Percentiles rank a stretch among this genome's conserved stretches.
Evolutionary conservation across 2,329 filamentous ascomycete species (phyloP).

Genomic region (Penicillium frequentans): DNA sequence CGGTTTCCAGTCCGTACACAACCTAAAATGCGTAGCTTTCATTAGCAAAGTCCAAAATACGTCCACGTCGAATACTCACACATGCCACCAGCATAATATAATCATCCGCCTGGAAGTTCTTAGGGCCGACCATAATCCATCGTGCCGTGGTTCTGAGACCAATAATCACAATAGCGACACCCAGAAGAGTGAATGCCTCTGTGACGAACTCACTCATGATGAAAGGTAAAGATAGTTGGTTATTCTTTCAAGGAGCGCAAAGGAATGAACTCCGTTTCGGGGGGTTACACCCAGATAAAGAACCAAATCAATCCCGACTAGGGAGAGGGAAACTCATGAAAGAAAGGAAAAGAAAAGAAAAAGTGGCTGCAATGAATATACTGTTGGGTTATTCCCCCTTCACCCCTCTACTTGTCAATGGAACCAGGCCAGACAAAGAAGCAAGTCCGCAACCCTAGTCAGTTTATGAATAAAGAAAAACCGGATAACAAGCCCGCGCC

Average conservation of each 20-base stretch:
- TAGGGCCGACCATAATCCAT: slow-evolving; percentile 49
- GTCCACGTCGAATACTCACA: slow-evolving; percentile 36
- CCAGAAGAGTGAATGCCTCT: slow-evolving; percentile 54
- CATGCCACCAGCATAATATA: slow-evolving; percentile 58
- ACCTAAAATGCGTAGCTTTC: slow-evolving; percentile 32
- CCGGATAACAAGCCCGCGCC: neutral
- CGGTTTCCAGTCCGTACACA: slow-evolving; percentile 54
- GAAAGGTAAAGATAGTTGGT: neutral
- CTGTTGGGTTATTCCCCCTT: neutral
- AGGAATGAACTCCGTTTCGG: neutral
- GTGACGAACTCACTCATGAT: slow-evolving; percentile 37
- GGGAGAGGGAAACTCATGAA: neutral
- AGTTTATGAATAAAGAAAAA: slow-evolving; percentile 17
- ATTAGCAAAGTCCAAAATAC: neutral
- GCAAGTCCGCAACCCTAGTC: slow-evolving; percentile 11
- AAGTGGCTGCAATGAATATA: neutral
- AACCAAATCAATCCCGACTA: neutral
- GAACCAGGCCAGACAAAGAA: slow-evolving; percentile 25
- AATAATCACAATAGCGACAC: slow-evolving; percentile 52
- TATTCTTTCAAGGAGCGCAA: neutral
- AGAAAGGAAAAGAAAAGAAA: neutral
- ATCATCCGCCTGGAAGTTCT: slow-evolving; percentile 58
- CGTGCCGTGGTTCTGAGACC: slow-evolving; percentile 53
- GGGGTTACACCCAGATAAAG: slow-evolving; percentile 19
- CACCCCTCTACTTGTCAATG: slow-evolving; percentile 18